Base-by-base conservation (phyloP, 495 filamentous ascomycete species). In the Bombardia bombarda region DNA sequence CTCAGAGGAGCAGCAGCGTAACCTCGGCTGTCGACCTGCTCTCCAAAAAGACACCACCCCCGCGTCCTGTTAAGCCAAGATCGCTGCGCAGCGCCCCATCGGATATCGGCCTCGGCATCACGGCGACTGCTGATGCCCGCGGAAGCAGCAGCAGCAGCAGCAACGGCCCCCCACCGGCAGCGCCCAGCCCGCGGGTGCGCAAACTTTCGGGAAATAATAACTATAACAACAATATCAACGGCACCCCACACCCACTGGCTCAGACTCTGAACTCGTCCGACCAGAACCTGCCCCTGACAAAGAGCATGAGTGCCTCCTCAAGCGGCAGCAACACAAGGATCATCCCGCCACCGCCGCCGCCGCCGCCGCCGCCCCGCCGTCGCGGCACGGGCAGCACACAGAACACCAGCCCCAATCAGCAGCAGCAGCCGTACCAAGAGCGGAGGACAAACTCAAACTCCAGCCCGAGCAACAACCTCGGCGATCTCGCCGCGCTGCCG, bases 31-130 rank as follows among this genome's bases (percentile, higher is more conserved):
- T 71, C 60, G 58, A 65, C 26, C 34, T 60, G 17, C 47, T 53
- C 3, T 46, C 45, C 8, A 37, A 21, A 3, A 68, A 65, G 30
- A 50, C 55, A 24, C 75, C 78, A 8, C 83, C 82, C 0, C 72
- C 71, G 3, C 77, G 75, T 33, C 83, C 84, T 1, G 66, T 70
- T 7, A 89, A 89, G 54, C 84, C 86, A n/a, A 64, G 67, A 4
- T 65, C 80, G 5, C 58, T 89, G 7, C 76, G 82, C 25, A 72
- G 69, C 32, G 17, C 51, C 31, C 62, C 40, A 12, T 53, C 51
- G 22, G 53, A 38, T 14, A 23, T 46, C 5, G 54, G 52, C 7
- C 18, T 44, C n/a, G 38, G 34, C 26, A 2, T n/a, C n/a, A n/a
- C n/a, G 14, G 31, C 33, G 13, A 32, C 40, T 14, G 43, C 16